phyloP scores from a whole-genome alignment of 495 filamentous ascomycete species.

The Cetradonia linearis region DNA sequence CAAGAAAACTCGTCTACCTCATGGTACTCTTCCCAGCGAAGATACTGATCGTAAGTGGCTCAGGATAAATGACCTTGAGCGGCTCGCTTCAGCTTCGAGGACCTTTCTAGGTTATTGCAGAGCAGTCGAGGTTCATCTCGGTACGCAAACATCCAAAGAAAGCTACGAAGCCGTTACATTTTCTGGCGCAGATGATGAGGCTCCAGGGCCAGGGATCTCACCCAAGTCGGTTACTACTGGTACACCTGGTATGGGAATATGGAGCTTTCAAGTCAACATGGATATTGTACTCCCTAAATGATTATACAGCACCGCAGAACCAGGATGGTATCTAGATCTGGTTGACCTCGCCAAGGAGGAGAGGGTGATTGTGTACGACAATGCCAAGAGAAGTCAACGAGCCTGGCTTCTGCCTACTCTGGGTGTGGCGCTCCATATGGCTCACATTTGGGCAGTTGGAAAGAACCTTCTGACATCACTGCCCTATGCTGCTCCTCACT shows the following conservation, averaged over 20 bases:
- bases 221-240: background rate
- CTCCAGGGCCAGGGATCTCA: background rate
- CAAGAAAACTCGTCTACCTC: background rate
- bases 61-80: background rate
- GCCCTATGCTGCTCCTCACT: background rate
- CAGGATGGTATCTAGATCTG: background rate
- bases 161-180: background rate
- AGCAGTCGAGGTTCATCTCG: background rate
- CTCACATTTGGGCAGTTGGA: background rate
- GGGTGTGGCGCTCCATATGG: background rate
- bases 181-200: background rate
- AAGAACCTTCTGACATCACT: background rate
- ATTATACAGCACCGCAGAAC: background rate
- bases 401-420: background rate
- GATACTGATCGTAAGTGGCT: background rate
- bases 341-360: background rate
- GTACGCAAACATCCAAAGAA: background rate
- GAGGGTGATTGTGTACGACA: background rate
- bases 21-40: background rate
- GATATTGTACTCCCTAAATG: background rate
- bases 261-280: background rate
- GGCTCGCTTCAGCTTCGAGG: background rate
- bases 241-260: background rate
- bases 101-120: constrained; percentile 3
- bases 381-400: background rate